phyloP scores from a whole-genome alignment of 805 yeast genomes.

The Ogataea methanolica region DNA sequence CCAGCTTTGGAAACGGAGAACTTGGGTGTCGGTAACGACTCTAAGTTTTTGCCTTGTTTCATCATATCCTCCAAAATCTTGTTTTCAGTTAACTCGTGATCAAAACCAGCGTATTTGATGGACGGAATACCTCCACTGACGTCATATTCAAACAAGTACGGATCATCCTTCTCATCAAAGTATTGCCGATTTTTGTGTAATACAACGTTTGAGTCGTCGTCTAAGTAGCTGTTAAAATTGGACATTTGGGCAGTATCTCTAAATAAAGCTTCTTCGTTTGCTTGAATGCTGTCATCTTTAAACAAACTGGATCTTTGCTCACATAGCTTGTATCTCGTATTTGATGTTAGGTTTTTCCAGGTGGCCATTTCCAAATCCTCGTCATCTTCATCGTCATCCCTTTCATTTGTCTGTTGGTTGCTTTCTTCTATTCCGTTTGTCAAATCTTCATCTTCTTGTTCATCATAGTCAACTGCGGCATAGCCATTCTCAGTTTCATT shows the following conservation, averaged over 20 bases:
- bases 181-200: conserved; percentile 31
- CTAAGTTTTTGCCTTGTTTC: conserved; percentile 23
- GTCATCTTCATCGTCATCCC: conserved; percentile 43
- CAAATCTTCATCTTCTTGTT: conserved; percentile 42
- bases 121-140: conserved; percentile 77
- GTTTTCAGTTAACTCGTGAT: conserved; percentile 42
- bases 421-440: conserved; percentile 36
- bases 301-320: conserved; percentile 64
- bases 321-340: conserved; percentile 72
- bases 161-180: conserved; percentile 52
- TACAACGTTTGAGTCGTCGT: conserved; percentile 31
- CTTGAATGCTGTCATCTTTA: conserved; percentile 51
- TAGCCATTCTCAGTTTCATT: conserved; percentile 17
- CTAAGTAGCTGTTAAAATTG: conserved; percentile 45
- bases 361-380: conserved; percentile 75
- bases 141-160: conserved; percentile 78
- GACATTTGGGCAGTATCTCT: conserved; percentile 67
- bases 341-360: conserved; percentile 82
- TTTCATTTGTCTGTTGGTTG: conserved; percentile 10
- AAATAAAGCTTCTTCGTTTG: conserved; percentile 64
- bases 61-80: conserved; percentile 35
- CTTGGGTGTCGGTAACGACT: conserved; percentile 34
- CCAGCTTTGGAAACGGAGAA: conserved; percentile 49
- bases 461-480: conserved; percentile 19
- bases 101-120: conserved; percentile 46